Base-by-base conservation (phyloP, 31 red algal genomes). In the Porphyra umbilicalis region DNA sequence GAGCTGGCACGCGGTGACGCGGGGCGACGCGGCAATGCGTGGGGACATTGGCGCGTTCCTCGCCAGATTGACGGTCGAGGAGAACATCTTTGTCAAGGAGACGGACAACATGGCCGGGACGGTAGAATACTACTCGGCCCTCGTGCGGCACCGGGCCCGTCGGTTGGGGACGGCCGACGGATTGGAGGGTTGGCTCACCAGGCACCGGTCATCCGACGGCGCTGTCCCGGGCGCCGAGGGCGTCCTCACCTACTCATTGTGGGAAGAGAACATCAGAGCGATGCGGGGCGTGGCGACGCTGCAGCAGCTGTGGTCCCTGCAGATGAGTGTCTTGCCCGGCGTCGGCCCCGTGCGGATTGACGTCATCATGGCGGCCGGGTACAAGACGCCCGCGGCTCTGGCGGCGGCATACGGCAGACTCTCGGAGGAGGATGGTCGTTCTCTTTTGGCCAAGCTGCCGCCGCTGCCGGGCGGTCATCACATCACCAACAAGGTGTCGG, bases 231-330 rank as follows among this genome's bases (percentile, higher is more conserved):
- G 57, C 57, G 57, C 57, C 25, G 57, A 18, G 57, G 57, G 57
- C 25, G 57, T 71, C 25, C 57, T 71, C 11, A 71, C 57, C 57
- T 71, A 81, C 79, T 29, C 36, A 37, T 76, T 83, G 18, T 93
- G 91, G 91, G 76, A 13, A 32, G 35, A 77, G 30, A 35, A 76
- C 0, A 82, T 93, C 75, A 38, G 82, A 30, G 20, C 39, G 7
- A 35, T 85, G 6, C 79, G 80, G 46, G 76, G 77, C 35, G 36
- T 78, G 6, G 39, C 82, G 25, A 88, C 86, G 34, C 86, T 93
- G 16, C 83, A 86, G 36, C 86, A 93, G 79, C 74, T 93, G 34
- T 93, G 88, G 80, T 79, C 83, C 33, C 68, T 93, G 37, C 91
- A 93, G 40, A 78, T 93, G 13, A 80, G 82, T 35, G 75, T 82